Conservation (phyloP, 2,329 filamentous ascomycete genomes). For the Monilinia fructicola region DNA sequence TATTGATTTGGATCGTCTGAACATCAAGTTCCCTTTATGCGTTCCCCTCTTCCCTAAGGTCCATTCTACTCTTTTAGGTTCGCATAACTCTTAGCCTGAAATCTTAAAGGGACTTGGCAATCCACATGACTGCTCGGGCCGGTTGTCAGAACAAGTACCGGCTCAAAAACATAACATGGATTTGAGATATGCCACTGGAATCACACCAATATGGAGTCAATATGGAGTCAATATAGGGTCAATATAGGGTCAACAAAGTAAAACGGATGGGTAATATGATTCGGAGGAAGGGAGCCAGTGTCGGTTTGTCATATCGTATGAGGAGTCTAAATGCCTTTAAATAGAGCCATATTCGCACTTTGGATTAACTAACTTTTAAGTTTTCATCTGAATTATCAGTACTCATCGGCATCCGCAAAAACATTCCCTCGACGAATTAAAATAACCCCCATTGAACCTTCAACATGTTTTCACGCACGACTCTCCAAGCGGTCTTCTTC, state of each 20-base stretch:
- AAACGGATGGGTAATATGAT: not conserved
- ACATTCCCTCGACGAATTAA: not conserved
- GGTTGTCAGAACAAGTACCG: constrained; percentile 3
- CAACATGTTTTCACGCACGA: not conserved
- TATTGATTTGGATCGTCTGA: not conserved
- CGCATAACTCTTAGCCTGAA: constrained; percentile 16
- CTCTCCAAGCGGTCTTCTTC: not conserved
- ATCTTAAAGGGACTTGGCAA: constrained; percentile 1
- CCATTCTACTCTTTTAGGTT: not conserved
- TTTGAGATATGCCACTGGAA: not conserved
- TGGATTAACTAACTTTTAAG: not conserved
- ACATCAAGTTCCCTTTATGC: not conserved
- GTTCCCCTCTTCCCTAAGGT: not conserved
- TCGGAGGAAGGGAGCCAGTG: constrained; percentile 4
- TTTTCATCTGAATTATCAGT: constrained; percentile 2
- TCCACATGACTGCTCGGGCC: constrained; percentile 1
- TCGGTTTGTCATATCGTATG: not conserved
- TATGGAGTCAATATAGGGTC: not conserved
- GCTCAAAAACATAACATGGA: not conserved
- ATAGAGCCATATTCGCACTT: not conserved
- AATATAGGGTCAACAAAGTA: not conserved
- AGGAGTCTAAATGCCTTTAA: not conserved
- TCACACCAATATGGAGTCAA: not conserved
- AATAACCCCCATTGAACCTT: not conserved
- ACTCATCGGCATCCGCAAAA: not conserved